These are phyloP conservation scores for Moesziomyces sp. DNA, from an alignment of 1,284 basidiomycete species.

Conservation along the genomic window DNA sequence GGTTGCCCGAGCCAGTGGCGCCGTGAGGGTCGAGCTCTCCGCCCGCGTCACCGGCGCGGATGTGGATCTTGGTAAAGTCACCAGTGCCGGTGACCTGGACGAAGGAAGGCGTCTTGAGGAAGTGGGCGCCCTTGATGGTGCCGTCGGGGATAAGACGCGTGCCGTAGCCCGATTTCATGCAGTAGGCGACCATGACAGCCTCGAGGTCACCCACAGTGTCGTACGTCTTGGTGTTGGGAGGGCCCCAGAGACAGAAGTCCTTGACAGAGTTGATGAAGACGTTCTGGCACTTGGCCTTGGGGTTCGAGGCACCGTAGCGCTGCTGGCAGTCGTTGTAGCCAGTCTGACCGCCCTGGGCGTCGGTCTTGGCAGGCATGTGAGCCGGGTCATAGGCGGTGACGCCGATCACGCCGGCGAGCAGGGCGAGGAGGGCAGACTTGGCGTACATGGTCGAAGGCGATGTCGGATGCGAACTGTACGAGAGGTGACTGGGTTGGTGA, in stretches of 20 bases:
- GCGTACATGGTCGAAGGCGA: constrained; percentile 39
- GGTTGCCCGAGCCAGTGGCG: constrained; percentile 59
- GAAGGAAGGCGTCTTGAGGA: constrained; percentile 76
- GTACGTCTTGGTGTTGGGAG: constrained; percentile 30
- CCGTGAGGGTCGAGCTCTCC: constrained; percentile 68
- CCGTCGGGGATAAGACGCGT: constrained; percentile 82
- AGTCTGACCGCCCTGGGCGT: constrained; percentile 55
- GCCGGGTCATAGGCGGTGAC: constrained; percentile 55
- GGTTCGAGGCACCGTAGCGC: constrained; percentile 53
- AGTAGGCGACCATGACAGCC: constrained; percentile 78
- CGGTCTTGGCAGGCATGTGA: constrained; percentile 59
- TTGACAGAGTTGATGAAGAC: constrained; percentile 62
- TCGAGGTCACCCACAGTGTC: constrained; percentile 65
- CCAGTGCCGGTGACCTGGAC: constrained; percentile 76
- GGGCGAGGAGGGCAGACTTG: constrained; percentile 42
- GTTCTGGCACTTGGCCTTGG: constrained; percentile 64
- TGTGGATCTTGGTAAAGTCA: constrained; percentile 68
- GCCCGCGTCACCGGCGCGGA: constrained; percentile 62
- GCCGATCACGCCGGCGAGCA: constrained; percentile 43
- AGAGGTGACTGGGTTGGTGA: constrained; percentile 1
- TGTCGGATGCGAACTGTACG: background rate
- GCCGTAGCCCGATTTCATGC: constrained; percentile 71
- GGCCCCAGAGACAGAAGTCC: constrained; percentile 66
- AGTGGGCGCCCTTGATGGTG: constrained; percentile 78
- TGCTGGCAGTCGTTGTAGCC: constrained; percentile 64